Conservation (phyloP, 2,329 filamentous ascomycete genomes). For the Thelonectria blattea region DNA sequence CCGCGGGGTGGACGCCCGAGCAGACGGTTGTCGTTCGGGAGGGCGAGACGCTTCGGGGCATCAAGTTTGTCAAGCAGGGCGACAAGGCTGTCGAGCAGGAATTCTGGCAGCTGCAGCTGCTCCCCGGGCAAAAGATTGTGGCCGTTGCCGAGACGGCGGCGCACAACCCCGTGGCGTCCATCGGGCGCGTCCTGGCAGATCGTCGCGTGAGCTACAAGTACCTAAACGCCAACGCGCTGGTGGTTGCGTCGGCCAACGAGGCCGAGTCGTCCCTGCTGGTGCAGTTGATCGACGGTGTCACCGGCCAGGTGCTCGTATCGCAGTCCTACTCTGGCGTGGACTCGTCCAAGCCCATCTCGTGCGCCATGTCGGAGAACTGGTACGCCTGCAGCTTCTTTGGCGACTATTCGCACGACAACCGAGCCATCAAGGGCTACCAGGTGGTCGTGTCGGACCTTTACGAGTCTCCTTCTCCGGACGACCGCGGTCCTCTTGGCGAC, state of each 20-base stretch:
- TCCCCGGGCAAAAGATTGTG: conserved; percentile 70
- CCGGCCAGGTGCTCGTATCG: conserved; percentile 79
- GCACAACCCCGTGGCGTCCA: conserved; percentile 90
- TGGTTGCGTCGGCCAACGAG: conserved; percentile 73
- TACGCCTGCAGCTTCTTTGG: conserved; percentile 83
- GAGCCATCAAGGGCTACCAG: conserved; percentile 80
- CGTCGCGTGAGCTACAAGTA: conserved; percentile 98
- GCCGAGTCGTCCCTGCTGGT: conserved; percentile 66
- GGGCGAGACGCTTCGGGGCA: conserved; percentile 58
- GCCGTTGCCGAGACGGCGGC: conserved; percentile 70
- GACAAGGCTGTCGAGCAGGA: conserved; percentile 52
- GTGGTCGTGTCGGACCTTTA: conserved; percentile 87
- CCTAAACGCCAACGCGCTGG: conserved; percentile 82
- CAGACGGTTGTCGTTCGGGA: conserved; percentile 61
- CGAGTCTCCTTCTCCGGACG: conserved; percentile 82
- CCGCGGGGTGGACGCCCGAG: conserved; percentile 53
- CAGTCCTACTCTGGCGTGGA: conserved; percentile 77
- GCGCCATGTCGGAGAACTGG: conserved; percentile 92
- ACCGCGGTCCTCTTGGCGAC: conserved; percentile 78
- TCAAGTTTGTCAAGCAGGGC: conserved; percentile 56
- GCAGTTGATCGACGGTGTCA: conserved; percentile 85
- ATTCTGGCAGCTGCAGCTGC: conserved; percentile 77
- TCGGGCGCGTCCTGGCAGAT: conserved; percentile 91
- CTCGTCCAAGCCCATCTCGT: conserved; percentile 72
- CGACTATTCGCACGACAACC: conserved; percentile 64